phyloP scores from a whole-genome alignment of 2,329 filamentous ascomycete genomes.

The Microdochium nivale region DNA sequence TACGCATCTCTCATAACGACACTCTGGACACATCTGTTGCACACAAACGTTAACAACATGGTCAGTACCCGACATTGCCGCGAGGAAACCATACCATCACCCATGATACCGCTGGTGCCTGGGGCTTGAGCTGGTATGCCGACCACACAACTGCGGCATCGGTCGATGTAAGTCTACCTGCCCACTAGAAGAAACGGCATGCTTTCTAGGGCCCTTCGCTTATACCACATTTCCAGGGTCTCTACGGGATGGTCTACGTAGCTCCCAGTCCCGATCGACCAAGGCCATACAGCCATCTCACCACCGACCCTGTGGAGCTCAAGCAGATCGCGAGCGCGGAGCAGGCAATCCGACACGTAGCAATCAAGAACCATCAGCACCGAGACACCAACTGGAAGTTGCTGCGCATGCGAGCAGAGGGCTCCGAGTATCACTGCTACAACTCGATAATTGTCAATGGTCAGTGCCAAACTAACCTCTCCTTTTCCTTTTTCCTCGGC shows the following conservation, averaged over 20 bases:
- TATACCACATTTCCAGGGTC: constrained; percentile 1
- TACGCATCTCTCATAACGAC: too few relatives aligned
- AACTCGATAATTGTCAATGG: constrained; percentile 15
- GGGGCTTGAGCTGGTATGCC: constrained; percentile 9
- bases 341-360: constrained; percentile 5
- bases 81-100: constrained; percentile 7
- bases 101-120: constrained; percentile 6
- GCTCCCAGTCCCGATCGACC: constrained; percentile 7
- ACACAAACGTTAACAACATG: neutral
- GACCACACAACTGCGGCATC: constrained; percentile 9
- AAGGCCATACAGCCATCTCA: constrained; percentile 7
- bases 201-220: neutral
- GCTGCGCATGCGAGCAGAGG: constrained; percentile 8
- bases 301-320: constrained; percentile 4
- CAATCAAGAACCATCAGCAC: constrained; percentile 8
- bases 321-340: constrained; percentile 8
- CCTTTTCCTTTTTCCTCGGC: too few relatives aligned
- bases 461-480: neutral
- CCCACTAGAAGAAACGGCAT: neutral
- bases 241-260: constrained; percentile 8
- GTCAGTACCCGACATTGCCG: constrained; percentile 6
- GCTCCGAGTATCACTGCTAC: constrained; percentile 11
- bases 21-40: too few relatives aligned
- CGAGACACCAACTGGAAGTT: constrained; percentile 9
- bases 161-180: constrained; percentile 3